Conservation (phyloP, 305 asterid genomes). For the Rubia peregrina region DNA sequence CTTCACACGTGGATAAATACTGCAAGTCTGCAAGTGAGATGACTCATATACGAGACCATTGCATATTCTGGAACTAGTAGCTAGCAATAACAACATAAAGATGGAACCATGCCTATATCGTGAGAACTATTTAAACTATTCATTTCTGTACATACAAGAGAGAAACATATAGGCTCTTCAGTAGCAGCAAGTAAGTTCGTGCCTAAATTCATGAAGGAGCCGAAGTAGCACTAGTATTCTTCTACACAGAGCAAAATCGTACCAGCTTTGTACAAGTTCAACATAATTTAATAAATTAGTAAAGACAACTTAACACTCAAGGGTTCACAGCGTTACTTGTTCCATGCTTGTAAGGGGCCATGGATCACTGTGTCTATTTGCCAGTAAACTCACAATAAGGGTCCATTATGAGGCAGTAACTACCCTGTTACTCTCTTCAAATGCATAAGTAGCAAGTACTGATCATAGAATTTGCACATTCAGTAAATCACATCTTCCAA, state of each 20-base stretch:
- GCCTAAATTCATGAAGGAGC: background rate
- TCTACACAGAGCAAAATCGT: slow-evolving; percentile 75
- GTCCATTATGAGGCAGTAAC: background rate
- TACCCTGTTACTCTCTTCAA: background rate
- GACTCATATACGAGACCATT: background rate
- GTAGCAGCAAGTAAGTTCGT: background rate
- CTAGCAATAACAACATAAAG: background rate
- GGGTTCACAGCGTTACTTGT: background rate
- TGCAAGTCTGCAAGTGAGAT: background rate
- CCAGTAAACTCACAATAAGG: background rate
- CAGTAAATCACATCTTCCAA: background rate
- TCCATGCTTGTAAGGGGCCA: background rate
- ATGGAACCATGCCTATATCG: background rate
- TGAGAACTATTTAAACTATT: background rate
- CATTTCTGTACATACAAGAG: background rate
- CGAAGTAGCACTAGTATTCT: slow-evolving; percentile 8
- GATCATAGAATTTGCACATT: slow-evolving; percentile 1
- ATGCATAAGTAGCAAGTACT: background rate
- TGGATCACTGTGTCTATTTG: background rate
- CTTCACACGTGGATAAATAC: background rate
- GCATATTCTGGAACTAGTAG: background rate
- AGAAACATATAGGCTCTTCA: background rate
- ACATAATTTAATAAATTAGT: slow-evolving; percentile 9
- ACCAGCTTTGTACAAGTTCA: slow-evolving; percentile 31
- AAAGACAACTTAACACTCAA: slow-evolving; percentile 1